These are phyloP conservation scores for Ploettnerulaceae sp. DNA, from an alignment of 2,329 filamentous ascomycete genomes.

Conservation along the genomic window DNA sequence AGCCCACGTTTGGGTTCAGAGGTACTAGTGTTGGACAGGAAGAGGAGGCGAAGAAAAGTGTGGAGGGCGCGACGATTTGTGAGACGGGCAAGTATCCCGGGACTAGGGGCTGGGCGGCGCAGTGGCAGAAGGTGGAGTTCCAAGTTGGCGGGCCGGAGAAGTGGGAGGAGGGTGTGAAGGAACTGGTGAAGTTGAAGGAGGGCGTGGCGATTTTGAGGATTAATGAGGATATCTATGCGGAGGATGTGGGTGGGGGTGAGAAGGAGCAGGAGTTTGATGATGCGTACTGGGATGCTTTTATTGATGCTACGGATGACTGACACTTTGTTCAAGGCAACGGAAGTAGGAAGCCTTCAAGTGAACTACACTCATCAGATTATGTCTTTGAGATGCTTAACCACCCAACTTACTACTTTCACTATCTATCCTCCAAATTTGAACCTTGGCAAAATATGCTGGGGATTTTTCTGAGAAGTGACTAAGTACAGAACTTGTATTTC, in stretches of 20 bases:
- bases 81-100: conserved; percentile 28
- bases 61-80: conserved; percentile 19
- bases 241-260: conserved; percentile 8
- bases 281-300: conserved; percentile 22
- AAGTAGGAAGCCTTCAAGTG: too few relatives aligned
- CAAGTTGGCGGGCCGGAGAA: conserved; percentile 9
- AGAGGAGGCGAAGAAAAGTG: conserved; percentile 10
- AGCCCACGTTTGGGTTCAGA: conserved; percentile 18
- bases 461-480: too few relatives aligned
- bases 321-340: too few relatives aligned
- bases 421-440: too few relatives aligned
- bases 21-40: conserved; percentile 1
- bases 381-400: too few relatives aligned
- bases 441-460: too few relatives aligned
- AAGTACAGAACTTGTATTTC: too few relatives aligned
- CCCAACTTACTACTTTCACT: too few relatives aligned
- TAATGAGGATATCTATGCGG: conserved; percentile 11
- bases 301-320: conserved; percentile 24
- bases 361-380: too few relatives aligned
- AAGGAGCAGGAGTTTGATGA: conserved; percentile 12
- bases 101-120: conserved; percentile 22
- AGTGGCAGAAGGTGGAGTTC: conserved; percentile 21
- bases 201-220: conserved; percentile 9
- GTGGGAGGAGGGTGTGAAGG: conserved; percentile 9
- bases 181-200: conserved; percentile 15